Base-by-base conservation (phyloP, 2,329 filamentous ascomycete genomes). In the Paecilomyces niveus region DNA sequence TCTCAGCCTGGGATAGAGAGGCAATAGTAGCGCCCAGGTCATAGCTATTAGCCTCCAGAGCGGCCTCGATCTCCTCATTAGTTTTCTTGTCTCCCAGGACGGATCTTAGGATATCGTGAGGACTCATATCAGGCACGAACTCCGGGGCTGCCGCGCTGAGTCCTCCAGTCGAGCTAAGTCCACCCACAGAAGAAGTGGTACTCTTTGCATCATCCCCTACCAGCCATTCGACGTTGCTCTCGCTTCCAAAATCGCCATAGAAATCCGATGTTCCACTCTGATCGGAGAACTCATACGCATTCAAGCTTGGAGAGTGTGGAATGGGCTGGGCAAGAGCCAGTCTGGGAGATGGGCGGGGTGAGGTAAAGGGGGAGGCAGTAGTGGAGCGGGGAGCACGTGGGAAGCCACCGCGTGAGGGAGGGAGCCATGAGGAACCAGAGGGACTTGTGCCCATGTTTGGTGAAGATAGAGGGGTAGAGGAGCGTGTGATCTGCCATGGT, bases 41-140 rank as follows among this genome's bases (percentile, higher is more conserved):
- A 71, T 97, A 99, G 58, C 89, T 89, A 71, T 97, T 93, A 59
- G 86, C 82, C 64, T 93, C 90, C 53, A 99, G 82, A 3, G 93
- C 90, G n/a, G 86, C 83, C 71, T 97, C 92, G 54, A 99, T 93
- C 74, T 99, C 94, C 55, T 97, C 92, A 67, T 97, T 93, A 2
- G 90, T 89, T 68, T 89, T 88, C 57, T 90, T 87, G 66, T 94
- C 91, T 54, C 93, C 91, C 26, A 99, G 81, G 49, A 99, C 95
- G 5, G 93, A 97, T 61, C 94, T 89, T 58, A 99, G 82, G 85
- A 99, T 97, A 71, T 99, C 94, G 75, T 97, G 96, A 0, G 94
- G 93, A 59, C 90, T 95, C 93, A 99, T 97, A 69, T 97, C 92
- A 58, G 86, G 85, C 13, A 87, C 80, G 76, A 85, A 97, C 72